These are phyloP conservation scores for Ceraceosorus guamensis DNA, from an alignment of 1,284 basidiomycete species.

Conservation along the genomic window DNA sequence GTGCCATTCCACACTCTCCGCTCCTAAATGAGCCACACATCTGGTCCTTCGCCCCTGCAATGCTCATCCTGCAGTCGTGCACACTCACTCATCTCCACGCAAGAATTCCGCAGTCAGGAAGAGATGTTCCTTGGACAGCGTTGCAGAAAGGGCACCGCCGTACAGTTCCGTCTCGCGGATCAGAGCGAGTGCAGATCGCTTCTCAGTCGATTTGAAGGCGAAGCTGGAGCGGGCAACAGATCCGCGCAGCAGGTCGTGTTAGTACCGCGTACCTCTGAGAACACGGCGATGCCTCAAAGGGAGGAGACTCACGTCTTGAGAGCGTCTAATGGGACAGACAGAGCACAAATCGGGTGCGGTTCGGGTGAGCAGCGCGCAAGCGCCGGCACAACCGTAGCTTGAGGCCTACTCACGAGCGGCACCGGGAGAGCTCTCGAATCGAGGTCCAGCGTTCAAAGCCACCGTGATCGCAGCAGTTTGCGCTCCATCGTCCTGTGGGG, in stretches of 20 bases:
- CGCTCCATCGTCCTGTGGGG: slow-evolving; percentile 27
- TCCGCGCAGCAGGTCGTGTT: not conserved
- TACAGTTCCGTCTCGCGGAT: slow-evolving; percentile 88
- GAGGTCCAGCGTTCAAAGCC: slow-evolving; percentile 37
- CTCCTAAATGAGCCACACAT: too few relatives aligned
- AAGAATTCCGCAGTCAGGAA: slow-evolving; percentile 90
- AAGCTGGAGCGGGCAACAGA: slow-evolving; percentile 11
- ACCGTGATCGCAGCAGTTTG: slow-evolving; percentile 40
- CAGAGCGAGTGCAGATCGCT: slow-evolving; percentile 77
- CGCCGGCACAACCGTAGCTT: not conserved
- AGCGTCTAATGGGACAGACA: slow-evolving; percentile 10
- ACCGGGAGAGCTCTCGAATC: slow-evolving; percentile 37
- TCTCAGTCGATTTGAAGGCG: slow-evolving; percentile 45
- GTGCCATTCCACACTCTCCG: too few relatives aligned
- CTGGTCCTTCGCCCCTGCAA: too few relatives aligned
- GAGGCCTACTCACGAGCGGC: slow-evolving; percentile 21
- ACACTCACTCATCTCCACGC: slow-evolving; percentile 85
- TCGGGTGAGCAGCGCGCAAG: not conserved
- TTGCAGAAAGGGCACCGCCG: slow-evolving; percentile 83
- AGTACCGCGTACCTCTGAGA: not conserved
- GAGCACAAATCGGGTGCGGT: not conserved
- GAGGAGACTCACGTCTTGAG: slow-evolving; percentile 20
- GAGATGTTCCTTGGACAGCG: slow-evolving; percentile 80
- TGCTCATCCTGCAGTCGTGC: too few relatives aligned
- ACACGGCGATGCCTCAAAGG: not conserved